Evolutionary conservation across 169 alveolate species (phyloP).

Genomic region (Eimeria sp.): DNA sequence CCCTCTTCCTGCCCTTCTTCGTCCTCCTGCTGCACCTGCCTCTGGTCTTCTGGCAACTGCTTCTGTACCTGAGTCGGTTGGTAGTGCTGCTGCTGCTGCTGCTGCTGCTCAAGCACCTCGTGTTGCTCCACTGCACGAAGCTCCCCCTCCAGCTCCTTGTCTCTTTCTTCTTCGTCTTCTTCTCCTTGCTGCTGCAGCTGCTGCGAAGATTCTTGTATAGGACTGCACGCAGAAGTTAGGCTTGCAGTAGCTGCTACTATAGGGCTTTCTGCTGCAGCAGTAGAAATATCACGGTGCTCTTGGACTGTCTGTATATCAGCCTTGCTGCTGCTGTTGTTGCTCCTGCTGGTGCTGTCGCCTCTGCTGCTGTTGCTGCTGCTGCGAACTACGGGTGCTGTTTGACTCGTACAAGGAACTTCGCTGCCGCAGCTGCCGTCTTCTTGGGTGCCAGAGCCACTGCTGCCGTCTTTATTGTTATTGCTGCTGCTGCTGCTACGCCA

Average conservation of each 20-base stretch:
- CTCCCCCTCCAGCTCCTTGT: neutral
- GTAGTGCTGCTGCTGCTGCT: neutral
- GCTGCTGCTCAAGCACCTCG: neutral
- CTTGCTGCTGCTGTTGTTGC: conserved; percentile 25
- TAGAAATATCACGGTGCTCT: neutral
- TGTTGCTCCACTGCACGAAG: neutral
- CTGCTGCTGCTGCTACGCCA: neutral
- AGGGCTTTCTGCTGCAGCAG: neutral
- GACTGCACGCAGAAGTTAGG: neutral
- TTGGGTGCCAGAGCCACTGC: neutral
- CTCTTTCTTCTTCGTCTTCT: neutral
- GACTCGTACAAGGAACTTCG: neutral
- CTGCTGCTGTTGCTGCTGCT: conserved; percentile 21
- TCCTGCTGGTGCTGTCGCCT: neutral
- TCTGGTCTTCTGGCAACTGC: neutral
- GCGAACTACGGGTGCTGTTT: neutral
- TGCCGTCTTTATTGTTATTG: neutral
- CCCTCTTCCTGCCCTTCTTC: too few relatives aligned
- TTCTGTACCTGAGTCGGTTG: neutral
- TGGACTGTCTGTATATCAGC: neutral
- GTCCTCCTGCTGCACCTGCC: too few relatives aligned
- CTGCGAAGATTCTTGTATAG: neutral
- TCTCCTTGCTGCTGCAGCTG: neutral
- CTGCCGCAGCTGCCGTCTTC: neutral
- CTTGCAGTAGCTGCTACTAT: neutral